Conservation (phyloP, 768 basidiomycete genomes). For the Chalciporus piperatus region DNA sequence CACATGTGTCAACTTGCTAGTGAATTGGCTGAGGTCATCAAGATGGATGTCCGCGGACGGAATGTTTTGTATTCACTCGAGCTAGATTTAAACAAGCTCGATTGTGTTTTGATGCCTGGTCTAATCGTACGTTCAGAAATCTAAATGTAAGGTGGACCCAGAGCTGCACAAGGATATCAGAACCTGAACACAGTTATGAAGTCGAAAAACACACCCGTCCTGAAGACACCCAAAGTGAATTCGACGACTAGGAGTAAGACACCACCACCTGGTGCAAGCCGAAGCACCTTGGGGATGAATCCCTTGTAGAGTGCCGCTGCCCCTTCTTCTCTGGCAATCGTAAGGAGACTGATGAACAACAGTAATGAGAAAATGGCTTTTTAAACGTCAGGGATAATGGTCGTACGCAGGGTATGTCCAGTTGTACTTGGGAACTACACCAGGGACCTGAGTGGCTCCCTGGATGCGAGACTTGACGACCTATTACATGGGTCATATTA, state of each 20-base stretch:
- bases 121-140: neutral
- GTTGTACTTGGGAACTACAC: slow-evolving; percentile 82
- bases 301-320: slow-evolving; percentile 87
- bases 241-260: slow-evolving; percentile 93
- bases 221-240: slow-evolving; percentile 74
- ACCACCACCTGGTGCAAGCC: slow-evolving; percentile 94
- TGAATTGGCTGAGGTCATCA: neutral
- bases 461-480: slow-evolving; percentile 98
- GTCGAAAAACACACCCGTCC: slow-evolving; percentile 48
- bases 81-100: neutral
- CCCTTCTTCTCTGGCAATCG: slow-evolving; percentile 87
- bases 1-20: slow-evolving; percentile 13
- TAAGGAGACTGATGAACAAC: slow-evolving; percentile 44
- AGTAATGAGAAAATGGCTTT: neutral
- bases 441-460: slow-evolving; percentile 59
- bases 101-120: neutral
- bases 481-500: slow-evolving; percentile 35
- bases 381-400: neutral
- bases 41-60: neutral
- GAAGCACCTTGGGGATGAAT: slow-evolving; percentile 91
- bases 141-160: slow-evolving; percentile 35
- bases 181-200: neutral
- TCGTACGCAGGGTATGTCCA: slow-evolving; percentile 88
- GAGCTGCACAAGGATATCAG: slow-evolving; percentile 15
- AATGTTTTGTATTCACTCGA: neutral